Conservation (phyloP, 164 flowering plant species). For the Sextonia rubra region DNA sequence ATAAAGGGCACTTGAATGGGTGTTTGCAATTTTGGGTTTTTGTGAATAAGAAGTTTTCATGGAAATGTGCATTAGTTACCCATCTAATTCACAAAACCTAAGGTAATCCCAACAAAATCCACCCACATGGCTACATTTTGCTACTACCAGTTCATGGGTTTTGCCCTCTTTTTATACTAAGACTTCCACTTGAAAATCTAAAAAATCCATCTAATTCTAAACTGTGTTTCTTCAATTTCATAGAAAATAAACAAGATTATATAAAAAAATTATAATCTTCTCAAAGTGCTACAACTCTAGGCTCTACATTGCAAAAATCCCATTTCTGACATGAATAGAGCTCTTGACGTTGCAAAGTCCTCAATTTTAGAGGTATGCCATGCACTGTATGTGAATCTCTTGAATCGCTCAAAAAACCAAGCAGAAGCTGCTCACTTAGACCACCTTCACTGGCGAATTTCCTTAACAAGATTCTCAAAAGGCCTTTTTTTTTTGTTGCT, state of each 20-base stretch:
- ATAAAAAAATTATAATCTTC: not conserved
- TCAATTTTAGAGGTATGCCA: not conserved
- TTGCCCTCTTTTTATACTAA: not conserved
- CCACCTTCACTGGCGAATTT: conserved; percentile 55
- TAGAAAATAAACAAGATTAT: not conserved
- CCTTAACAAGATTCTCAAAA: conserved; percentile 34
- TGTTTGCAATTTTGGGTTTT: too few relatives aligned
- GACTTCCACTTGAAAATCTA: too few relatives aligned
- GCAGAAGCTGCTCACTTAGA: conserved; percentile 54
- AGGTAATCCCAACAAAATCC: not conserved
- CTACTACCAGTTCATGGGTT: not conserved
- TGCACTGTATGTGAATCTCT: not conserved
- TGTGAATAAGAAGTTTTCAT: not conserved
- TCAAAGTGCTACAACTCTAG: not conserved
- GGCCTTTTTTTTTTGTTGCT: conserved; percentile 48
- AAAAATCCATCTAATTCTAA: conserved; percentile 1
- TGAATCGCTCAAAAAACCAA: conserved; percentile 7
- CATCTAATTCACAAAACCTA: too few relatives aligned
- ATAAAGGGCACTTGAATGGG: too few relatives aligned
- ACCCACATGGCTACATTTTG: not conserved
- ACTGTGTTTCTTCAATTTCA: not conserved
- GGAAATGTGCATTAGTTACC: not conserved
- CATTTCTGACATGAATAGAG: not conserved
- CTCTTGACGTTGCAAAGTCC: not conserved
- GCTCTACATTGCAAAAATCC: too few relatives aligned